Evolutionary conservation across 768 basidiomycete species (phyloP).

Genomic region (Crassisporium funariophilum): DNA sequence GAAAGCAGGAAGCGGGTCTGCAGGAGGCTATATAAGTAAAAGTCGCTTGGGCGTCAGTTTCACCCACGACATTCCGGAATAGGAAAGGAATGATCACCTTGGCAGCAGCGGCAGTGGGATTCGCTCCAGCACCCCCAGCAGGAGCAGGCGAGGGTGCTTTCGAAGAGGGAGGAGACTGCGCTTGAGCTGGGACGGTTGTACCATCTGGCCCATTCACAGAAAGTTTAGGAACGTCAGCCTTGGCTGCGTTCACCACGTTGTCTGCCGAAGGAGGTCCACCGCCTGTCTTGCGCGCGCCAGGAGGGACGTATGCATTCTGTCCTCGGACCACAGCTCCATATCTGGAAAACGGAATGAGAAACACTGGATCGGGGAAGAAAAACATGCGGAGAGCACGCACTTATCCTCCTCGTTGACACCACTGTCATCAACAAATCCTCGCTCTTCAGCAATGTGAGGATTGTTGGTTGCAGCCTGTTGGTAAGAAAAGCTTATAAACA

Average conservation of each 20-base stretch:
- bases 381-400: constrained; percentile 48
- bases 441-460: constrained; percentile 89
- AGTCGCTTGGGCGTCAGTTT: constrained; percentile 8
- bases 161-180: constrained; percentile 47
- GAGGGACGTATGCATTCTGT: constrained; percentile 91
- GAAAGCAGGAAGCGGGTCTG: constrained; percentile 82
- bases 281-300: constrained; percentile 71
- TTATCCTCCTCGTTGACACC: constrained; percentile 94
- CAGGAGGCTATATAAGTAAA: constrained; percentile 51
- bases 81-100: constrained; percentile 42
- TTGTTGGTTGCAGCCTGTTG: constrained; percentile 65
- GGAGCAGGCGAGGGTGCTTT: constrained; percentile 71
- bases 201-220: constrained; percentile 82
- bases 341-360: constrained; percentile 44
- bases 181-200: constrained; percentile 42
- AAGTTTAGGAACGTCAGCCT: constrained; percentile 67
- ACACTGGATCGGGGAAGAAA: constrained; percentile 14
- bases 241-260: constrained; percentile 26
- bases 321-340: constrained; percentile 92
- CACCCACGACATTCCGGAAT: not conserved
- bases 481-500: constrained; percentile 7
- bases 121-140: constrained; percentile 22
- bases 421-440: constrained; percentile 69
- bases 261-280: constrained; percentile 17
- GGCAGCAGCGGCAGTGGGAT: no score